Evolutionary conservation across 2,329 filamentous ascomycete species (phyloP).

Genomic region (Dactylonectria macrodidyma): DNA sequence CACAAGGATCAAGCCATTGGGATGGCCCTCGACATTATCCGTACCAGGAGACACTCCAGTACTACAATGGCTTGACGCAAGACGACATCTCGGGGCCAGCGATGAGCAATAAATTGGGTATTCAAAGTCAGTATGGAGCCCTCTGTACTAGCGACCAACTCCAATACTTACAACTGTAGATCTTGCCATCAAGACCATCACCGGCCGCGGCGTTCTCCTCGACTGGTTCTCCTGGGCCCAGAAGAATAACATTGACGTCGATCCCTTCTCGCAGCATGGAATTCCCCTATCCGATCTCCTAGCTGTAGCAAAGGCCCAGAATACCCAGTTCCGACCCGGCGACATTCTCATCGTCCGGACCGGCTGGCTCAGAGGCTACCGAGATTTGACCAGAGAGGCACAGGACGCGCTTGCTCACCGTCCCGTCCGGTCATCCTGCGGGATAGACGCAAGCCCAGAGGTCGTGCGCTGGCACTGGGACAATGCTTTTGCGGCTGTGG

Average conservation of each 20-base stretch:
- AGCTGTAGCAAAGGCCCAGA: not conserved
- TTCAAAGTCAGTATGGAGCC: slow-evolving; percentile 1
- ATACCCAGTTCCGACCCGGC: not conserved
- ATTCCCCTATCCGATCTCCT: slow-evolving; percentile 1
- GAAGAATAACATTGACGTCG: not conserved
- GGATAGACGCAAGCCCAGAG: not conserved
- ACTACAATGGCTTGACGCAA: slow-evolving; percentile 14
- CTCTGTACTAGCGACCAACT: no score
- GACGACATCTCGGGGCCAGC: not conserved
- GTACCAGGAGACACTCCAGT: not conserved
- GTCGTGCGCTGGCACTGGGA: slow-evolving; percentile 9
- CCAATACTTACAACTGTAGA: not conserved
- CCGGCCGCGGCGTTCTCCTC: slow-evolving; percentile 10
- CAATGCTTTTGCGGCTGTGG: slow-evolving; percentile 6
- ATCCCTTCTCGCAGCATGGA: not conserved
- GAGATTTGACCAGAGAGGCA: not conserved
- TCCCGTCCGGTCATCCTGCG: not conserved
- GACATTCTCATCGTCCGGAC: slow-evolving; percentile 10
- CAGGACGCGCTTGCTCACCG: not conserved
- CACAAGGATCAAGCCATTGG: slow-evolving; percentile 8
- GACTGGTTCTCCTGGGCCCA: slow-evolving; percentile 12
- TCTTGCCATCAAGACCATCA: slow-evolving; percentile 8
- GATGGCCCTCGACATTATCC: slow-evolving; percentile 15
- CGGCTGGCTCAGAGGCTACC: slow-evolving; percentile 1
- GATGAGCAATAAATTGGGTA: not conserved